phyloP scores from a whole-genome alignment of 768 basidiomycete species.

The Lentinula guzmanii region DNA sequence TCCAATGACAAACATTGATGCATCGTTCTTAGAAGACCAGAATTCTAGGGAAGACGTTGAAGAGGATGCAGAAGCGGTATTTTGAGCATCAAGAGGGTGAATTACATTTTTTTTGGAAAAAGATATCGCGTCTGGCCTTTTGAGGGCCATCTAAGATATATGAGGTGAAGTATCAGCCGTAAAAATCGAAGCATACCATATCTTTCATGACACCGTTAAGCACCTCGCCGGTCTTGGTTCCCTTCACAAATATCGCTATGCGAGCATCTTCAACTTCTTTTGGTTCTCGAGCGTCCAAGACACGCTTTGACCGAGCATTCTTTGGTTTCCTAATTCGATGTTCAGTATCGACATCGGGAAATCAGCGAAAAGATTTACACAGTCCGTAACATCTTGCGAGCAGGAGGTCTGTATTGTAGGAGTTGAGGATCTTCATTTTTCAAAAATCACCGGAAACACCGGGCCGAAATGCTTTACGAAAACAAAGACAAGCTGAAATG shows the following conservation, averaged over 20 bases:
- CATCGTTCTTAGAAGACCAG: conserved; percentile 93
- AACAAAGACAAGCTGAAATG: background rate
- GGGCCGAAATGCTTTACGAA: background rate
- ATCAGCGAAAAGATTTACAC: conserved; percentile 1
- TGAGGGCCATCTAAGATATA: conserved; percentile 77
- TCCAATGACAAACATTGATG: conserved; percentile 83
- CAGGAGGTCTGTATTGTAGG: background rate
- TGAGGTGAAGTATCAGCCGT: background rate
- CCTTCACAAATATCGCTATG: conserved; percentile 85
- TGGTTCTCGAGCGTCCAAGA: conserved; percentile 76
- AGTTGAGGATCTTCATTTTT: too few relatives aligned
- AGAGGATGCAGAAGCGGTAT: conserved; percentile 14
- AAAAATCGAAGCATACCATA: conserved; percentile 47
- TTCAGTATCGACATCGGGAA: background rate
- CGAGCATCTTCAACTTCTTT: conserved; percentile 88
- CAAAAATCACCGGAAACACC: background rate
- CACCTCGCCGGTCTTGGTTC: conserved; percentile 78
- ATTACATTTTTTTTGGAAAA: conserved; percentile 93
- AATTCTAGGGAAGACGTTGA: conserved; percentile 71
- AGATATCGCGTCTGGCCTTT: conserved; percentile 83
- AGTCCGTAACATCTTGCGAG: conserved; percentile 9
- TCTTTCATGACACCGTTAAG: conserved; percentile 84
- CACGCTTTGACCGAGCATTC: conserved; percentile 94
- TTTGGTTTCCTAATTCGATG: conserved; percentile 60
- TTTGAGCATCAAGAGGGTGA: conserved; percentile 77